These are phyloP conservation scores for Penicillium decumbens DNA, from an alignment of 2,329 filamentous ascomycete species.

Conservation along the genomic window DNA sequence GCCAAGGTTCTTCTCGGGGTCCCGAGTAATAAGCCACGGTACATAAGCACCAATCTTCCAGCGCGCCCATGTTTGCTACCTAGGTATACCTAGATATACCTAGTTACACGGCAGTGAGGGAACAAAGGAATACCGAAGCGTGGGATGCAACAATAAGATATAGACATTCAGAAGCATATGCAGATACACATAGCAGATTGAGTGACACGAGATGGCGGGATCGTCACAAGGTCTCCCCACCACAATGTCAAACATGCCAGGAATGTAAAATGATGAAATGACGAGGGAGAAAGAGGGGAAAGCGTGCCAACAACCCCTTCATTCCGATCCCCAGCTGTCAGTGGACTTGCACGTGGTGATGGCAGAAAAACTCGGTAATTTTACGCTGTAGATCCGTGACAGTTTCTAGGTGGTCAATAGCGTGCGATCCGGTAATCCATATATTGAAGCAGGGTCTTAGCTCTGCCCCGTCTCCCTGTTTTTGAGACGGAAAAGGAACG, in stretches of 20 bases:
- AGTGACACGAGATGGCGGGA: neutral
- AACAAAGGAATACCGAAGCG: neutral
- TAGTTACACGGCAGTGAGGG: too few species aligned
- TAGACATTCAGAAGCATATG: neutral
- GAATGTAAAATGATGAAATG: constrained; percentile 16
- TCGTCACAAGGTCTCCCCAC: neutral
- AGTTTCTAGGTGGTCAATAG: neutral
- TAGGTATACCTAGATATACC: too few species aligned
- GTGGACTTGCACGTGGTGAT: constrained; percentile 9
- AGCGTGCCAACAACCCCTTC: constrained; percentile 4
- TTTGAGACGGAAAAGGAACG: neutral
- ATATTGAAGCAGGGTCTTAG: neutral
- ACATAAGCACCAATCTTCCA: neutral
- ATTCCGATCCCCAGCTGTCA: constrained; percentile 15
- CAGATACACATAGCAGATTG: neutral
- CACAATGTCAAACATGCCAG: constrained; percentile 11
- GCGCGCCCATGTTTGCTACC: neutral
- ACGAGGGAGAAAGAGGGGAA: constrained; percentile 7
- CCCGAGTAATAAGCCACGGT: neutral
- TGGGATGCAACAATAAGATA: neutral
- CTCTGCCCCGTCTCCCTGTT: neutral
- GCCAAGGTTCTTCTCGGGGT: neutral
- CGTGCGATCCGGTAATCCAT: neutral
- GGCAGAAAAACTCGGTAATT: neutral
- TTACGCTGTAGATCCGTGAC: neutral